Conservation (phyloP, 768 basidiomycete species). For the Tylopilus sp. region DNA sequence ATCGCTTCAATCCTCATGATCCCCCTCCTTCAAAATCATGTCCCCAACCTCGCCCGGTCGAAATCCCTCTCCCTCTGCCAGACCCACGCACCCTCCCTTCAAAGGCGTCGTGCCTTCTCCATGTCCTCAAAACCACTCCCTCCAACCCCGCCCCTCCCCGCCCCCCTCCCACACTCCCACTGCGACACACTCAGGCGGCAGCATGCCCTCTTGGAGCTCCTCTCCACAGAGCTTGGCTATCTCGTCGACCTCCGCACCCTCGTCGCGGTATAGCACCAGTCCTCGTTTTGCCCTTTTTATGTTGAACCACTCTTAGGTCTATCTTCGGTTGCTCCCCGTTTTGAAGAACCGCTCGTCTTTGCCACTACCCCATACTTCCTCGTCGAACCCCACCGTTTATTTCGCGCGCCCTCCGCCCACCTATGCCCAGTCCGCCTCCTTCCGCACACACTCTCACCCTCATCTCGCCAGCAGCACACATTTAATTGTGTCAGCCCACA, state of each 20-base stretch:
- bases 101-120: background rate
- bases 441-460: conserved; percentile 46
- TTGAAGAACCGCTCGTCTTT: conserved; percentile 32
- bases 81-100: background rate
- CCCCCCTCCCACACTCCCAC: background rate
- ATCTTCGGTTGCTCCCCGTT: conserved; percentile 55
- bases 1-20: background rate
- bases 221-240: conserved; percentile 83
- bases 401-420: conserved; percentile 37
- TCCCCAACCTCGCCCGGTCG: background rate
- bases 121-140: background rate
- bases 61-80: background rate
- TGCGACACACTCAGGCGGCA: conserved; percentile 32
- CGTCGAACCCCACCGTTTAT: conserved; percentile 28
- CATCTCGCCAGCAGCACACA: conserved; percentile 23
- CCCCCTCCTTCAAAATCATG: background rate
- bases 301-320: conserved; percentile 46
- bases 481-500: conserved; percentile 14
- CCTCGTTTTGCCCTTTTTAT: background rate
- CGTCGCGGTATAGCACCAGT: conserved; percentile 56
- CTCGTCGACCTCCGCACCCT: conserved; percentile 73
- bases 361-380: conserved; percentile 21
- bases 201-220: conserved; percentile 81
- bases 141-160: background rate
- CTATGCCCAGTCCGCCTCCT: conserved; percentile 41